A percentile compares a stretch with the other conserved stretches of the same genome.
Conservation (phyloP, 345 rosid genomes). For the Salix dunnii region DNA sequence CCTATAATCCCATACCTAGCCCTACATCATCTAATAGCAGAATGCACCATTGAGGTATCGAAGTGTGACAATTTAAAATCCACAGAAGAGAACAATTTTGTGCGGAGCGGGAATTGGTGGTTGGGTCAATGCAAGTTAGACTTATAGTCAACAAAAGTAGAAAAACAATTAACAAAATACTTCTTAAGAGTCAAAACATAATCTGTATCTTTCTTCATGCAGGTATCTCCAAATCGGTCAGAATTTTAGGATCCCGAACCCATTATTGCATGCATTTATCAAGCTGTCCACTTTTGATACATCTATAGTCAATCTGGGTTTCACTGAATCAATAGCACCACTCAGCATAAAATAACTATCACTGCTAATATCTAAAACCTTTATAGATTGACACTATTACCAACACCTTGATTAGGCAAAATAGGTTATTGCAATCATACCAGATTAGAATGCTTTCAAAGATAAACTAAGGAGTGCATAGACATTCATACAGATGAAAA, state of each 20-base stretch:
- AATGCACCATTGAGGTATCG: background rate
- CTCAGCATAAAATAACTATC: background rate
- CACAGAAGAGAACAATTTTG: background rate
- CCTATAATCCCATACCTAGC: too few relatives aligned
- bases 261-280: background rate
- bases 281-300: background rate
- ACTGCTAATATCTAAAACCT: constrained; percentile 2
- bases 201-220: background rate
- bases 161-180: background rate
- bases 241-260: background rate
- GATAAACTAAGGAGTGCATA: background rate
- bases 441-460: background rate
- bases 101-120: background rate
- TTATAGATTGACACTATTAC: background rate
- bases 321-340: constrained; percentile 4
- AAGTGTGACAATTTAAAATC: background rate
- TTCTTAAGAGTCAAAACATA: background rate
- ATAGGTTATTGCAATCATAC: background rate
- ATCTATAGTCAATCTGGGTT: background rate
- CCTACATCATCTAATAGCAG: too few relatives aligned
- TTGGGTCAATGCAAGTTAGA: background rate
- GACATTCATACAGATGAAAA: background rate
- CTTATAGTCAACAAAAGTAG: background rate
- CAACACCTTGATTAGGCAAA: background rate
- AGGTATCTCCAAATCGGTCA: background rate